Base-by-base conservation (phyloP, 306 rosid genomes). In the Ziziphus jujuba region DNA sequence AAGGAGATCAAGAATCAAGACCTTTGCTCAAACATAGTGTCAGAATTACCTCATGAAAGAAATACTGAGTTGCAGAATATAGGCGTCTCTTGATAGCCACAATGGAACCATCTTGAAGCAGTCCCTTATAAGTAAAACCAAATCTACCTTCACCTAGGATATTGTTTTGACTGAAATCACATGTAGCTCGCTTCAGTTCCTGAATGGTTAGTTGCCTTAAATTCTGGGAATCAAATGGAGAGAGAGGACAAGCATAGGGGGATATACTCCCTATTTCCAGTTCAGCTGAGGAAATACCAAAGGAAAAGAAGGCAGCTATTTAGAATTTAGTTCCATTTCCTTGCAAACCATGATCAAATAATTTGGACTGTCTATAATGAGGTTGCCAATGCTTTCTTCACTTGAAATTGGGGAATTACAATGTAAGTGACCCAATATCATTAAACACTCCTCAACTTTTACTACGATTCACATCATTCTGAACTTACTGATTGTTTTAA, bases 51-150 rank as follows among this genome's bases (percentile, higher is more conserved):
- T 81, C 79, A 52, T 45, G 78, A 59, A 73, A 40, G 69, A 85
- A 88, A 75, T 79, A 62, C 10, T 33, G 85, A 57, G 71, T 81
- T 14, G 79, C 72, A 44, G 80, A n/a, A 69, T 60, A 77, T 25
- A 72, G 60, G 59, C 87, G 74, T 67, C 91, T 84, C 80, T 85
- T 85, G 77, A 88, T 69, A 34, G 89, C 86, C 13, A 88, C 95
- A 75, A 88, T 77, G 21, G 89, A 72, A 71, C 95, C 95, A 77
- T 88, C 91, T 71, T 73, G 89, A 72, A 88, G 95, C 75, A 88
- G 73, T 20, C 95, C 95, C 76, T 88, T 81, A 76, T 72, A 88
- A 22, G 75, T 85, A 66, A 84, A 68, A 75, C 95, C 91, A 81
- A 85, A 88, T 73, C 86, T 69, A 47, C 85, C 87, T 81, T 85